A percentile compares a stretch with the other conserved stretches of the same genome.
Evolutionary conservation across 78 protist species (phyloP).

Genomic region (Acrasis kona): DNA sequence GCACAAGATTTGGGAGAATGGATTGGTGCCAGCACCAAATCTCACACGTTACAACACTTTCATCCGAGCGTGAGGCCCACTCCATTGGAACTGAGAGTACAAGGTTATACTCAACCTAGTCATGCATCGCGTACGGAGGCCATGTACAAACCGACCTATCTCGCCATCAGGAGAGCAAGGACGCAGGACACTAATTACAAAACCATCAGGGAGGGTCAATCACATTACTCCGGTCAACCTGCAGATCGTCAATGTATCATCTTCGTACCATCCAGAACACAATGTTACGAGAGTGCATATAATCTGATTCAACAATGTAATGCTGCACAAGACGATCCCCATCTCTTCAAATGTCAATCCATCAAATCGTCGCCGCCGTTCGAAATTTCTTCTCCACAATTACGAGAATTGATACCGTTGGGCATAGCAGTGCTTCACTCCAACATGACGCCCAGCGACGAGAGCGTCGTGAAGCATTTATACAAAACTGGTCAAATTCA

Average conservation of each 20-base stretch:
- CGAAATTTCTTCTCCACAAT: too few species aligned
- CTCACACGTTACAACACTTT: conserved; percentile 85
- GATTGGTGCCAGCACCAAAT: conserved; percentile 80
- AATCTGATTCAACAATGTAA: conserved; percentile 34
- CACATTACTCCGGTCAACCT: conserved; percentile 65
- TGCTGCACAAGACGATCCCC: too few species aligned
- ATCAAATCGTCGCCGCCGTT: too few species aligned
- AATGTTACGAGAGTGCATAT: conserved; percentile 75
- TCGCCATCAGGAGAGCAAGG: conserved; percentile 54
- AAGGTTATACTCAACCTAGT: conserved; percentile 90
- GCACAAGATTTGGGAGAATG: conserved; percentile 94
- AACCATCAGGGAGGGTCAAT: too few species aligned
- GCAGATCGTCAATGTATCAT: too few species aligned
- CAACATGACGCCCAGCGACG: conserved; percentile 81
- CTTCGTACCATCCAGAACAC: conserved; percentile 95
- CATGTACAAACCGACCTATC: conserved; percentile 97
- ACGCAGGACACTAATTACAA: conserved; percentile 53
- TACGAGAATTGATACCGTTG: conserved; percentile 67
- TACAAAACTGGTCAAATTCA: conserved; percentile 52
- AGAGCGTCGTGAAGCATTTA: conserved; percentile 48
- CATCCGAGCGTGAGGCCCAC: conserved; percentile 94
- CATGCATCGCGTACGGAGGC: conserved; percentile 98
- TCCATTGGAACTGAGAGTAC: conserved; percentile 76
- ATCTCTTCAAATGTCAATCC: too few species aligned
- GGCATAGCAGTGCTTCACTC: conserved; percentile 99